Evolutionary conservation across 306 rosid species (phyloP).

Genomic region (Sphenostylis stenocarpa): DNA sequence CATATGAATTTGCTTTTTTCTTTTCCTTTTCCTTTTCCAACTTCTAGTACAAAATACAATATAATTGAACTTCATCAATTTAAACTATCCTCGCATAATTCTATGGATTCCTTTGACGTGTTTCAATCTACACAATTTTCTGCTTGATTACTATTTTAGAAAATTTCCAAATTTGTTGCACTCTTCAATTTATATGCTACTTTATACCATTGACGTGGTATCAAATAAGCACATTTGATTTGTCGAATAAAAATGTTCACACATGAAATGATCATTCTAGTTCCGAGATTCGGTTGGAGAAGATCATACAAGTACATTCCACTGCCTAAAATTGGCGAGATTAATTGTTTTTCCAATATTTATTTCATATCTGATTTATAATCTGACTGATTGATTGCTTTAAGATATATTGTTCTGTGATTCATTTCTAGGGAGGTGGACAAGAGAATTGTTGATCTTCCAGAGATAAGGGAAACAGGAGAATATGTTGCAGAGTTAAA

Average conservation of each 20-base stretch:
- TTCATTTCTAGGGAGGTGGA: conserved; percentile 74
- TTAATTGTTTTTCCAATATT: background rate
- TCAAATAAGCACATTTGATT: too few species aligned
- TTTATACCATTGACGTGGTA: background rate
- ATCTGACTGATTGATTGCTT: conserved; percentile 13
- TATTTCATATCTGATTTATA: background rate
- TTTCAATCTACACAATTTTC: background rate
- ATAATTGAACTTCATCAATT: background rate
- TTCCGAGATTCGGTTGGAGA: background rate
- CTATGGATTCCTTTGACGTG: background rate
- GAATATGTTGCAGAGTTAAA: conserved; percentile 87
- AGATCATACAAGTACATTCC: background rate
- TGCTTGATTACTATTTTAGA: background rate
- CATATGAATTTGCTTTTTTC: background rate
- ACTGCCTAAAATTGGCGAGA: background rate
- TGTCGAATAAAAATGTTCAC: background rate
- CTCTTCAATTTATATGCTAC: background rate
- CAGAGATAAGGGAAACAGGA: conserved; percentile 84
- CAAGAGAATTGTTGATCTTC: conserved; percentile 84
- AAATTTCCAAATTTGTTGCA: background rate
- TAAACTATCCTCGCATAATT: background rate
- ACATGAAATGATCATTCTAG: background rate
- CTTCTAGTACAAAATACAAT: background rate
- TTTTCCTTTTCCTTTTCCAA: background rate
- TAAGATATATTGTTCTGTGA: background rate